Conservation (phyloP, 1,284 basidiomycete genomes). For the Cyathus pygmaeus region DNA sequence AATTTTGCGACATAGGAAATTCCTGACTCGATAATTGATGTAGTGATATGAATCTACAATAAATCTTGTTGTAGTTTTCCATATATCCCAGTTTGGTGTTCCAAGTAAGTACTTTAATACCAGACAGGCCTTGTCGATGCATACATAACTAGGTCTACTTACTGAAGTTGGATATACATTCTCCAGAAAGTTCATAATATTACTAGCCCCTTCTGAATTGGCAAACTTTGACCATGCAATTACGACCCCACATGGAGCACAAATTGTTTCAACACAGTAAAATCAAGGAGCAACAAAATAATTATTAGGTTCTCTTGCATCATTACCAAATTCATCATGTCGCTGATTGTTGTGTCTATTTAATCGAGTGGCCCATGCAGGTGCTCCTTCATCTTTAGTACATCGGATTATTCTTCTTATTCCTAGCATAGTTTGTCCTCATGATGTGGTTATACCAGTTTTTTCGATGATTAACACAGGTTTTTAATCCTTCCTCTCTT, state of each 20-base stretch:
- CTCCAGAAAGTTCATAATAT: not conserved
- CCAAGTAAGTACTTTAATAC: not conserved
- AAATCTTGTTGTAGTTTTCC: too few relatives aligned
- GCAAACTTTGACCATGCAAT: too few relatives aligned
- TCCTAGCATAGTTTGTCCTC: conserved; percentile 16
- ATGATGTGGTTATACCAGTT: conserved; percentile 28
- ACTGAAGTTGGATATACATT: not conserved
- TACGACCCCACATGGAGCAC: too few relatives aligned
- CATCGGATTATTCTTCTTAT: conserved; percentile 22
- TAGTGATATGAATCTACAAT: too few relatives aligned
- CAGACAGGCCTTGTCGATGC: not conserved
- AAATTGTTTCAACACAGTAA: too few relatives aligned
- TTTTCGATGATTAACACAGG: conserved; percentile 27
- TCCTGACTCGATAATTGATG: too few relatives aligned
- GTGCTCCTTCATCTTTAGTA: conserved; percentile 15
- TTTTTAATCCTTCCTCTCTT: conserved; percentile 18
- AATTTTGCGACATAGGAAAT: too few relatives aligned
- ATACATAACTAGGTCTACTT: not conserved
- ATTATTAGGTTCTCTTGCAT: not conserved
- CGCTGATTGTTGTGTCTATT: conserved; percentile 9
- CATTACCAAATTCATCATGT: conserved; percentile 17
- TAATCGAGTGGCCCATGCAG: conserved; percentile 18
- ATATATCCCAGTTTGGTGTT: too few relatives aligned
- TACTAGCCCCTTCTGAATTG: conserved; percentile 19
- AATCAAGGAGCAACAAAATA: too few relatives aligned